Percentiles rank a stretch among this genome's conserved stretches.
Conservation (phyloP, 805 yeast species). For the Cyberlindnera amylophila region DNA sequence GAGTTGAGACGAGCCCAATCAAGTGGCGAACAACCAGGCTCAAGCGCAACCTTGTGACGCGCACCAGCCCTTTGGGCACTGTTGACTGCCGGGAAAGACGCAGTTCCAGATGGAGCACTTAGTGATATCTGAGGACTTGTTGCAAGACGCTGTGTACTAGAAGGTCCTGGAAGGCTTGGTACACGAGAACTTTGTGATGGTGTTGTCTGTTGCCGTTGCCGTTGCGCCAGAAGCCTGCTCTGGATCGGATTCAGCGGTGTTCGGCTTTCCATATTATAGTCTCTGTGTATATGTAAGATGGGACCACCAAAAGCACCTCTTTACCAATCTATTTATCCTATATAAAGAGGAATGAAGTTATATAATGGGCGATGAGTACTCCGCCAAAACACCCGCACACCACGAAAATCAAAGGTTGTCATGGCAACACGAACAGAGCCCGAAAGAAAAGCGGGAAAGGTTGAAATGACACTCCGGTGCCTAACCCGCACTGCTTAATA, state of each 20-base stretch:
- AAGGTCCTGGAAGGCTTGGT: not conserved
- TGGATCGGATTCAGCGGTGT: conserved; percentile 7
- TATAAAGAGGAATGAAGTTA: too few species aligned
- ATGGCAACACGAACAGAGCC: too few species aligned
- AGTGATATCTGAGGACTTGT: conserved; percentile 1
- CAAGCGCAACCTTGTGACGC: conserved; percentile 55
- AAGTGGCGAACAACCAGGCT: conserved; percentile 80
- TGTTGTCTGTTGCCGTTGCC: not conserved
- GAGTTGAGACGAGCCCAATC: conserved; percentile 74
- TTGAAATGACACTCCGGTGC: too few species aligned
- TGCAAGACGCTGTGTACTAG: too few species aligned
- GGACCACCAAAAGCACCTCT: too few species aligned
- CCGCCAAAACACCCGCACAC: conserved; percentile 4
- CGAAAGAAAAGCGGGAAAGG: too few species aligned
- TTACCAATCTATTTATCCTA: too few species aligned
- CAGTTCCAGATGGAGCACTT: not conserved
- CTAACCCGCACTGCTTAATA: too few species aligned
- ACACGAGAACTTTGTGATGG: too few species aligned
- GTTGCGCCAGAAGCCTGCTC: conserved; percentile 5
- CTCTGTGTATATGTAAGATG: too few species aligned
- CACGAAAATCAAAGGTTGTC: not conserved
- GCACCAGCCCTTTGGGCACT: conserved; percentile 21
- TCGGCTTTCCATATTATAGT: not conserved
- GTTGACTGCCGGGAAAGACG: conserved; percentile 15
- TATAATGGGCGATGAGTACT: too few species aligned